Evolutionary conservation across 2,329 filamentous ascomycete species (phyloP).

Genomic region (Epichloe festucae): DNA sequence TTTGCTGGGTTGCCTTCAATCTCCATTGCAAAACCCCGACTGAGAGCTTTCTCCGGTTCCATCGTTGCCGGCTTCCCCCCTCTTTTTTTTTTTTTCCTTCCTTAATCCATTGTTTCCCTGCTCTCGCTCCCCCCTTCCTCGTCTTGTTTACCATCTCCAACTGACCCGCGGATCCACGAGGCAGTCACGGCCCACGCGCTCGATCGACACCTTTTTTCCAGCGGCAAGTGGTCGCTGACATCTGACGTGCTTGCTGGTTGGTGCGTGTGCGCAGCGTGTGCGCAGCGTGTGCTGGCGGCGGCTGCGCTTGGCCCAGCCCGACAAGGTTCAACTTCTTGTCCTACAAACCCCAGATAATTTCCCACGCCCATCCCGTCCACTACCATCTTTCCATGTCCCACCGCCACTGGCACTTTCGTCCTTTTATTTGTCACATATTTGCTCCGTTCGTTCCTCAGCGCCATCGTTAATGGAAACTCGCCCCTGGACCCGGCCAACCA

Average conservation of each 20-base stretch:
- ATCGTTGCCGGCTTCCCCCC: constrained; percentile 1
- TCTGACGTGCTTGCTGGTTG: not conserved
- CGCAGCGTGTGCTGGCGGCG: constrained; percentile 7
- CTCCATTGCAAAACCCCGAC: constrained; percentile 6
- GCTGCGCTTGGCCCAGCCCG: constrained; percentile 9
- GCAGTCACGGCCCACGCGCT: constrained; percentile 5
- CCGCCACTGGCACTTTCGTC: constrained; percentile 8
- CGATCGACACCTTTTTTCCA: constrained; percentile 1
- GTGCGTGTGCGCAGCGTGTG: not conserved
- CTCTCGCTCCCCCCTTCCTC: constrained; percentile 1
- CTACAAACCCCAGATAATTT: constrained; percentile 15
- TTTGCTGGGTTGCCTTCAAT: not conserved
- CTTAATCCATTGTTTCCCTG: not conserved
- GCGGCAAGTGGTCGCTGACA: not conserved
- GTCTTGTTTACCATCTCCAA: constrained; percentile 1
- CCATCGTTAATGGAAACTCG: constrained; percentile 6
- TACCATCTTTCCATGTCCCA: constrained; percentile 17
- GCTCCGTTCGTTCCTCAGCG: constrained; percentile 6
- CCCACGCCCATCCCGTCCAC: constrained; percentile 10
- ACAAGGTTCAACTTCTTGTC: constrained; percentile 9
- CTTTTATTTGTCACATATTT: constrained; percentile 5
- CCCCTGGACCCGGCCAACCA: constrained; percentile 9
- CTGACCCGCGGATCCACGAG: constrained; percentile 5
- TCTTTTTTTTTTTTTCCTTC: not conserved
- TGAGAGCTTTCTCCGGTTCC: not conserved